phyloP scores from a whole-genome alignment of 2,329 filamentous ascomycete species.

The Diaporthe sp. region DNA sequence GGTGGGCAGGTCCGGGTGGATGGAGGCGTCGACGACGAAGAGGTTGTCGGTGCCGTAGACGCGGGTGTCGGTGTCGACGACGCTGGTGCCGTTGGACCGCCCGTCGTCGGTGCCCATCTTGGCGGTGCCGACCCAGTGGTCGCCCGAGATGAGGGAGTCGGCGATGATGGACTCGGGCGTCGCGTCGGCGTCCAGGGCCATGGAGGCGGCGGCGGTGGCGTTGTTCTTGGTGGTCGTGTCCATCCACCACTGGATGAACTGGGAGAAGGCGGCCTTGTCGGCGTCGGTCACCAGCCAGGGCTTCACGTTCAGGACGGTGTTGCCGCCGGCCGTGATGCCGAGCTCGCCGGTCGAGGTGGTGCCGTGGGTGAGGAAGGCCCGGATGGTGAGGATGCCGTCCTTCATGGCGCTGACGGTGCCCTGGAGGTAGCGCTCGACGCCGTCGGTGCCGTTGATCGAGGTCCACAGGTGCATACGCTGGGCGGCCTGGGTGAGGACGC shows the following conservation, averaged over 20 bases:
- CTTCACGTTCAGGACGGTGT: slow-evolving; percentile 44
- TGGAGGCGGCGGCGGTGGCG: slow-evolving; percentile 15
- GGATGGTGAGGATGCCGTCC: slow-evolving; percentile 43
- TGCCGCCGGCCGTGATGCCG: slow-evolving; percentile 44
- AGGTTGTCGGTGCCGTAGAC: slow-evolving; percentile 74
- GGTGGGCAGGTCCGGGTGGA: slow-evolving; percentile 74
- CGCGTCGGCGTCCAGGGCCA: slow-evolving; percentile 1
- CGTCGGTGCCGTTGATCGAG: slow-evolving; percentile 44
- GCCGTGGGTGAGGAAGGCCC: slow-evolving; percentile 47
- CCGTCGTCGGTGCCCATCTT: slow-evolving; percentile 70
- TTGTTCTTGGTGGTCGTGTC: slow-evolving; percentile 33
- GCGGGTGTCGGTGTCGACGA: slow-evolving; percentile 69
- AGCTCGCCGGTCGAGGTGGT: slow-evolving; percentile 45
- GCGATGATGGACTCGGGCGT: slow-evolving; percentile 28
- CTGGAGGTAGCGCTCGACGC: slow-evolving; percentile 46
- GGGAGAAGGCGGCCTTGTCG: slow-evolving; percentile 43
- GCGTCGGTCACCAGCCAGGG: slow-evolving; percentile 45
- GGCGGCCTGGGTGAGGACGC: slow-evolving; percentile 45
- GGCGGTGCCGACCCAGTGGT: slow-evolving; percentile 57
- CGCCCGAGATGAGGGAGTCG: slow-evolving; percentile 24
- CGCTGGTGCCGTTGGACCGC: slow-evolving; percentile 61
- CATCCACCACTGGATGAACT: slow-evolving; percentile 40
- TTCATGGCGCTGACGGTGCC: slow-evolving; percentile 44
- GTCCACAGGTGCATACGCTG: slow-evolving; percentile 47
- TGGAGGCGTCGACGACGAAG: slow-evolving; percentile 73